phyloP scores from a whole-genome alignment of 345 rosid genomes.

The Aethionema arabicum region DNA sequence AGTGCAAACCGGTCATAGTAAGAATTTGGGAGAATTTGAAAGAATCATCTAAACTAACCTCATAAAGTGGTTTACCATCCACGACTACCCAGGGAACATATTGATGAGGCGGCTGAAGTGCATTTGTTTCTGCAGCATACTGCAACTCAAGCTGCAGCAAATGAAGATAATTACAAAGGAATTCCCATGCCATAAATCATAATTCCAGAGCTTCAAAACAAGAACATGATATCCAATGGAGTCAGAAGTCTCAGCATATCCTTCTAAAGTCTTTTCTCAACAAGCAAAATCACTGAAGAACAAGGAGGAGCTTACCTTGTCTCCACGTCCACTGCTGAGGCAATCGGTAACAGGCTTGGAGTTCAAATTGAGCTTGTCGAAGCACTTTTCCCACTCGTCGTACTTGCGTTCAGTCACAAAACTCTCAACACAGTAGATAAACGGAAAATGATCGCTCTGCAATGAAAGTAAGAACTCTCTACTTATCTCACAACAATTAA shows the following conservation, averaged over 20 bases:
- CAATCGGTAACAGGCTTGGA: conserved; percentile 60
- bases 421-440: conserved; percentile 71
- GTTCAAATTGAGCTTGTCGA: conserved; percentile 53
- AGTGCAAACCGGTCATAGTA: neutral
- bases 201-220: conserved; percentile 7
- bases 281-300: neutral
- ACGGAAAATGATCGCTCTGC: conserved; percentile 76
- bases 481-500: conserved; percentile 15
- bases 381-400: conserved; percentile 76
- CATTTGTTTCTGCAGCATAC: conserved; percentile 79
- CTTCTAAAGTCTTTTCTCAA: neutral
- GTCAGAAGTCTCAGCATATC: neutral
- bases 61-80: conserved; percentile 88
- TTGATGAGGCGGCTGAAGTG: conserved; percentile 79
- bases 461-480: conserved; percentile 21
- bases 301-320: conserved; percentile 45
- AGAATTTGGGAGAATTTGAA: conserved; percentile 4
- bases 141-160: conserved; percentile 70
- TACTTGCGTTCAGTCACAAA: conserved; percentile 53
- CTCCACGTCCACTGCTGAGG: conserved; percentile 57
- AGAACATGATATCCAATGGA: conserved; percentile 3
- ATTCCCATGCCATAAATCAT: neutral
- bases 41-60: conserved; percentile 47
- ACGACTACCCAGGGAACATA: conserved; percentile 98
- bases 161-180: neutral